A percentile compares a stretch with the other conserved stretches of the same genome.
These are phyloP conservation scores for Pseudonitzschia delicatissima DNA, from an alignment of 108 stramenopile species.

Conservation along the genomic window DNA sequence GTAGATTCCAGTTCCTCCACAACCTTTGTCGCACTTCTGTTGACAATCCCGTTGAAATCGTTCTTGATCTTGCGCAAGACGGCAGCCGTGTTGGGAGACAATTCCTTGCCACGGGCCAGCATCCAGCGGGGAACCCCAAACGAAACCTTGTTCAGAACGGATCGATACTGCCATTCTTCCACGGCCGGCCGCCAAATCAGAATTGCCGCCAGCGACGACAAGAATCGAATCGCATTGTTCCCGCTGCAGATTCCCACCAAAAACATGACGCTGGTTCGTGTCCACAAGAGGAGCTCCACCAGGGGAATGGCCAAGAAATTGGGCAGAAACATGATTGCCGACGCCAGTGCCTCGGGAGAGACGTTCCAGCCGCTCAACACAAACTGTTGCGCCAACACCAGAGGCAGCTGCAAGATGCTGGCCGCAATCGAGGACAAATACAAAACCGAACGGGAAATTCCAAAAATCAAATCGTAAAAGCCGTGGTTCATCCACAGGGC, in stretches of 20 bases:
- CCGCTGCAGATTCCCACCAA: background rate
- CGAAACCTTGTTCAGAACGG: constrained; percentile 6
- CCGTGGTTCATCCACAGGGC: background rate
- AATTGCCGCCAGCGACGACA: constrained; percentile 15
- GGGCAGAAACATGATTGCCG: constrained; percentile 1
- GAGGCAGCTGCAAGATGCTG: constrained; percentile 17
- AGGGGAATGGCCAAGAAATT: constrained; percentile 9
- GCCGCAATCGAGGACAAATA: constrained; percentile 2
- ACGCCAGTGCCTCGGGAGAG: background rate
- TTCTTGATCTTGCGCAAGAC: background rate
- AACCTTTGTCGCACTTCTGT: no score
- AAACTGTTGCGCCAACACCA: background rate
- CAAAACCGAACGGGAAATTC: background rate
- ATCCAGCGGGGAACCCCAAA: background rate
- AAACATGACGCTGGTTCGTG: background rate
- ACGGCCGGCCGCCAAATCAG: constrained; percentile 23
- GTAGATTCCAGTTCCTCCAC: no score
- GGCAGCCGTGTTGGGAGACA: no score
- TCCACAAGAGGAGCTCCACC: constrained; percentile 1
- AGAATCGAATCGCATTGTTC: background rate
- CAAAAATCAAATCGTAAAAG: constrained; percentile 9
- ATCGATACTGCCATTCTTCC: constrained; percentile 34
- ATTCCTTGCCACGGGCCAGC: background rate
- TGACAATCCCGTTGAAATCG: no score
- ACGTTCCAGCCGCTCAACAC: constrained; percentile 11